Base-by-base conservation (phyloP, 2,329 filamentous ascomycete genomes). In the Colletotrichum sojae region DNA sequence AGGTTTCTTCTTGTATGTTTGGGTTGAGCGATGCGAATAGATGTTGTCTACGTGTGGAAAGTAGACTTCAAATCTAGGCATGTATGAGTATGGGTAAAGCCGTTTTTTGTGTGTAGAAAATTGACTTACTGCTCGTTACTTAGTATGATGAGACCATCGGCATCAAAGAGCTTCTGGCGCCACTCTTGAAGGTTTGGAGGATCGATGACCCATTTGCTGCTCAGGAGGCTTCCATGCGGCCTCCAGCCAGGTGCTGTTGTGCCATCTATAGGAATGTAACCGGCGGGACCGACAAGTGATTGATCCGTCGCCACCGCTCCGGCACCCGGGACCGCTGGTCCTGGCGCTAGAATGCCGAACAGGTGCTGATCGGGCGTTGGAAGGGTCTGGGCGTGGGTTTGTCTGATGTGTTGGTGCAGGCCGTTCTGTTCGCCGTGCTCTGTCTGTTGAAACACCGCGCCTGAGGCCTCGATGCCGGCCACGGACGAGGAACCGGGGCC, bases 1-100 rank as follows among this genome's bases (percentile, higher is more conserved):
- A n/a, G 91, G 90, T 74, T 93, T 94, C 75, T 91, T 90, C 82
- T 95, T 95, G 79, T 94, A 94, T 62, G 86, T 86, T 77, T 95
- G 93, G 2, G 92, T 94, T 2, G 92, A 94, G 71, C 92, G 91
- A 80, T 94, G 93, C 27, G 92, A 95, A 80, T 94, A 95, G 73
- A 95, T 88, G 77, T 95, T 95, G 82, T 95, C 93, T 73, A 95
- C 87, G 78, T 95, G 92, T 0, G 92, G 92, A 75, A 94, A 95
- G 79, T 95, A 95, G 6, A 89, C 94, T 75, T 93, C 88, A 76
- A 92, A 94, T 75, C 91, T 36, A 36, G 31, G 31, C 8, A 36
- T 93, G 73, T 9, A 18, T 39, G 64, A 39, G 48, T 5, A 15
- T 46, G 16, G 5, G 18, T 16, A 46, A 46, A 16, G 16, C 5